Conservation (phyloP, 129 eudicot genomes). For the Centella asiatica region DNA sequence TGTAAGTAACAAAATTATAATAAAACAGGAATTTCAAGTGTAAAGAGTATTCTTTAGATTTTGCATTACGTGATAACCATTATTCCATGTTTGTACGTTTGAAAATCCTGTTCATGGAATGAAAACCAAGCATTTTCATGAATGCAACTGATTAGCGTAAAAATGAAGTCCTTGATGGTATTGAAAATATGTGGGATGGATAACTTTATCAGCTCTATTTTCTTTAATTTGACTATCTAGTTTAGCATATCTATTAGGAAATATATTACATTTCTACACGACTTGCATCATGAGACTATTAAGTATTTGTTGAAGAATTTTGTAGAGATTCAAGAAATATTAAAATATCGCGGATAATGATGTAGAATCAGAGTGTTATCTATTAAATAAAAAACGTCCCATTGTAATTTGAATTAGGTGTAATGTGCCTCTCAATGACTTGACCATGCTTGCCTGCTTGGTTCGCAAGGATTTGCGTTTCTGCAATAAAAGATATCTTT, state of each 20-base stretch:
- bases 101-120: neutral
- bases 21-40: neutral
- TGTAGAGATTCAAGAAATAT: too few species aligned
- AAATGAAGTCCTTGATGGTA: neutral
- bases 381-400: neutral
- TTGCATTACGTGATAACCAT: too few species aligned
- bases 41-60: too few species aligned
- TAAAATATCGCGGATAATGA: too few species aligned
- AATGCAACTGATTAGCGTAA: neutral
- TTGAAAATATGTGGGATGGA: neutral
- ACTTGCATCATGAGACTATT: neutral
- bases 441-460: neutral
- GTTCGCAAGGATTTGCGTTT: too few species aligned
- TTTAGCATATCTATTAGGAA: too few species aligned
- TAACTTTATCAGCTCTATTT: neutral
- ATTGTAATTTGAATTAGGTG: conserved; percentile 5
- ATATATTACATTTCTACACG: neutral
- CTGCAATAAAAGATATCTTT: too few species aligned
- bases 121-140: neutral
- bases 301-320: too few species aligned
- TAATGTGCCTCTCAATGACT: conserved; percentile 12
- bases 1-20: neutral
- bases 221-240: neutral
- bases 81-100: neutral
- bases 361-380: neutral